Evolutionary conservation across 345 rosid genomes (phyloP), one percentile per base, ranked within the genome.

Genomic region (Triadica sebifera): DNA sequence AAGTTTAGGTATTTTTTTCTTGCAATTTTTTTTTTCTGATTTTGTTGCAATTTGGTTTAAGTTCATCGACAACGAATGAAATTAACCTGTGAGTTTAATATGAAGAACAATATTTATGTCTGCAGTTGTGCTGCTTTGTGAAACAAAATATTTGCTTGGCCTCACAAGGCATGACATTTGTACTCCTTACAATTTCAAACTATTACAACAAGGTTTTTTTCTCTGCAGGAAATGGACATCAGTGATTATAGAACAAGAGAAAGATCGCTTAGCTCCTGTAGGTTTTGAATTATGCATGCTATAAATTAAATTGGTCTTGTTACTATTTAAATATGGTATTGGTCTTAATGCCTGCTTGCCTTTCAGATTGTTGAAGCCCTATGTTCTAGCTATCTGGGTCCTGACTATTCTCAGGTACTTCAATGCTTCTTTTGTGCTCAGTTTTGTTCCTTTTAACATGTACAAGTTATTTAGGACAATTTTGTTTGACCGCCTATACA

Each of bases 201-300:
- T 72, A 0, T 45, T 22, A 16, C 10, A n/a, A 6, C 6, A 7
- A 29, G 4, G 41, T 6, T 16, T 22, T 62, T 43, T 74, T 65
- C 58, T 61, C 74, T 86, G 34, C 87, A 95, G 99, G 83, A 95
- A 90, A 77, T 93, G 99, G 98, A 89, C 88, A 3, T 86, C 99
- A 47, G 84, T 86, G 67, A 83, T 87, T 65, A 85, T 86, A 85
- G 99, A 93, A 66, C 86, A 86, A 56, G 99, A 95, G 80, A 93
- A 85, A 85, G 97, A 95, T 77, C 90, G 98, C 65, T 78, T 93
- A 74, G 69, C 90, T 78, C 99, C 99, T 4, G 98, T 95, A 85
- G 86, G 98, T 74, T 49, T 29, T 43, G 45, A 46, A 63, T 64
- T 74, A 22, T 49, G 75, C 70, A 68, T 39, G 60, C 70, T 83